Conservation (phyloP, 2,329 filamentous ascomycete species). For the Amphichorda felina region DNA sequence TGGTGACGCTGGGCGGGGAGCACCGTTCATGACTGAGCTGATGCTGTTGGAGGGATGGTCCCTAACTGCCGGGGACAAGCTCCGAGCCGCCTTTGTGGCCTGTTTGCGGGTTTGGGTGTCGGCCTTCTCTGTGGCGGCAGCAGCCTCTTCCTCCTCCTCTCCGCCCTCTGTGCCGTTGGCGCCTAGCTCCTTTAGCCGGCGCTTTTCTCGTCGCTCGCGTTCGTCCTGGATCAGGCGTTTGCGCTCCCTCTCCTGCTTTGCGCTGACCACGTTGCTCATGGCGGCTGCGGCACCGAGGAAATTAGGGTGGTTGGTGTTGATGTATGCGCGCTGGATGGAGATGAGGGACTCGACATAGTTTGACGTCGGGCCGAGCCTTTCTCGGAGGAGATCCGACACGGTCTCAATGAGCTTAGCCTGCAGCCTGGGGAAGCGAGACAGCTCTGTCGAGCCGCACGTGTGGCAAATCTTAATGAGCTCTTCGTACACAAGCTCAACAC, state of each 20-base stretch:
- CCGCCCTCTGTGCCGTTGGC: conserved; percentile 66
- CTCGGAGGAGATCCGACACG: conserved; percentile 86
- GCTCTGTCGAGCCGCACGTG: conserved; percentile 90
- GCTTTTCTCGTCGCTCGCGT: conserved; percentile 71
- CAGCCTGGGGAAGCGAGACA: conserved; percentile 80
- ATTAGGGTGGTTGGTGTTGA: conserved; percentile 98
- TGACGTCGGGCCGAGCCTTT: conserved; percentile 81
- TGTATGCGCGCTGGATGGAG: conserved; percentile 93
- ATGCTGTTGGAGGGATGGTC: conserved; percentile 53
- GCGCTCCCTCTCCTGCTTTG: conserved; percentile 88
- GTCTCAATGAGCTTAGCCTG: conserved; percentile 98
- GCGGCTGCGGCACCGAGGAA: conserved; percentile 93
- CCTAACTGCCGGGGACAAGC: conserved; percentile 70
- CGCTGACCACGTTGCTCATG: conserved; percentile 93
- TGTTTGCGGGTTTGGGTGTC: conserved; percentile 34
- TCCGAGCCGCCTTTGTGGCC: conserved; percentile 41
- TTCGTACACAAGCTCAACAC: conserved; percentile 95
- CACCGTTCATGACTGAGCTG: conserved; percentile 54
- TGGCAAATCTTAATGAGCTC: conserved; percentile 99
- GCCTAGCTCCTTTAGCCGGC: conserved; percentile 72
- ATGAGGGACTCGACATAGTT: conserved; percentile 93
- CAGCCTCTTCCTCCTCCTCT: conserved; percentile 48
- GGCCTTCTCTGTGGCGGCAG: conserved; percentile 31
- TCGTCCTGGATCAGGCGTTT: conserved; percentile 72
- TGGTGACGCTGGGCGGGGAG: conserved; percentile 45